A percentile compares a stretch with the other conserved stretches of the same genome.
phyloP scores from a whole-genome alignment of 192 early-diverging fungal species.

The Pilaira anomala region DNA sequence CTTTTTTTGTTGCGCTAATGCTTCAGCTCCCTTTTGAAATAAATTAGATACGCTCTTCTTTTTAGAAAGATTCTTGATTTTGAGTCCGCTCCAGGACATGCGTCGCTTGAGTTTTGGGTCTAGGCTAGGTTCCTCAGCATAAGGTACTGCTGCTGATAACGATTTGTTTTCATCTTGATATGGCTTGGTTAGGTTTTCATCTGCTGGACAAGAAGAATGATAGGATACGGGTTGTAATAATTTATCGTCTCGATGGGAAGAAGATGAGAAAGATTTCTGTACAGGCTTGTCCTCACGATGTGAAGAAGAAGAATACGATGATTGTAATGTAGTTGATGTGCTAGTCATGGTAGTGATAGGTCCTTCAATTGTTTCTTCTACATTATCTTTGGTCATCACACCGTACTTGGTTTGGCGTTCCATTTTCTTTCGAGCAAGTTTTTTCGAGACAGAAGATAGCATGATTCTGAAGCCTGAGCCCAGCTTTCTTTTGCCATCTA shows the following conservation, averaged over 20 bases:
- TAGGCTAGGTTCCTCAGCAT: neutral
- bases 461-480: constrained; percentile 39
- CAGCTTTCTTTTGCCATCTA: neutral
- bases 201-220: too few relatives aligned
- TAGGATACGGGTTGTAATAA: neutral
- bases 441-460: constrained; percentile 48
- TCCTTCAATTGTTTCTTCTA: neutral
- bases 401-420: constrained; percentile 27
- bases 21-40: constrained; percentile 21
- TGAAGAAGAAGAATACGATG: constrained; percentile 1
- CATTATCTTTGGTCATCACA: constrained; percentile 8
- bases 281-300: neutral
- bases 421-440: constrained; percentile 39
- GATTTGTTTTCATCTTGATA: too few relatives aligned
- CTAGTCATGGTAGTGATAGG: constrained; percentile 23
- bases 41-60: constrained; percentile 17
- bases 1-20: neutral
- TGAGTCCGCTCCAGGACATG: constrained; percentile 20
- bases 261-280: neutral
- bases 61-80: constrained; percentile 1
- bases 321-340: constrained; percentile 17
- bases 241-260: constrained; percentile 11
- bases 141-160: neutral
- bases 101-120: constrained; percentile 10
- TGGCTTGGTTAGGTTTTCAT: too few relatives aligned